Evolutionary conservation across 495 filamentous ascomycete genomes (phyloP).

Genomic region (Glarea lozoyensis): DNA sequence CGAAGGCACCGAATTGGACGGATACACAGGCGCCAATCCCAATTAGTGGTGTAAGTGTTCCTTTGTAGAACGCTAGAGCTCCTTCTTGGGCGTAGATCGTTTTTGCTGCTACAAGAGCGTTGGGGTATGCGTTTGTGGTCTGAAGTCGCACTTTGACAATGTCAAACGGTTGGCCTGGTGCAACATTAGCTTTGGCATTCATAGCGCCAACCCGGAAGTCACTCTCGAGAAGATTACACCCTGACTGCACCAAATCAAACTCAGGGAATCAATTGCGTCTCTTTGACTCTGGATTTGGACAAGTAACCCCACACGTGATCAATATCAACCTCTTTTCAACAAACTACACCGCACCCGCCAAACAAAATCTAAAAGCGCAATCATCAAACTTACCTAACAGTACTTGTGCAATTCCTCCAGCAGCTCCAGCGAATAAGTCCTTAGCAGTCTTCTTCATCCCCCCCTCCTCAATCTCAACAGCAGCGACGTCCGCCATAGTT

Average conservation of each 20-base stretch:
- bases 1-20: slow-evolving; percentile 96
- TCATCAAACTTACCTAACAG: slow-evolving; percentile 63
- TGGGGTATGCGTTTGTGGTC: slow-evolving; percentile 71
- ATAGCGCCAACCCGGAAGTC: no score
- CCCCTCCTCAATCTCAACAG: slow-evolving; percentile 19
- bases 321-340: background rate
- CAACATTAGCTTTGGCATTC: no score
- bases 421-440: slow-evolving; percentile 85
- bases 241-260: no score
- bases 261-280: no score
- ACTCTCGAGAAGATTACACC: no score
- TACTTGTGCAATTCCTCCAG: slow-evolving; percentile 89
- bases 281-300: no score
- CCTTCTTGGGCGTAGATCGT: slow-evolving; percentile 87
- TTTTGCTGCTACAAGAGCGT: slow-evolving; percentile 68
- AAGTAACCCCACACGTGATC: slow-evolving; percentile 1
- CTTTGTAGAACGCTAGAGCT: slow-evolving; percentile 91
- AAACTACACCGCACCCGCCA: no score
- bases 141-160: slow-evolving; percentile 98
- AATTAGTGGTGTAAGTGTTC: slow-evolving; percentile 89
- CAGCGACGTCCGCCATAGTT: slow-evolving; percentile 21
- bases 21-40: slow-evolving; percentile 97
- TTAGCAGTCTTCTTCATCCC: slow-evolving; percentile 54
- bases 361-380: background rate
- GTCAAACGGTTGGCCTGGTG: slow-evolving; percentile 95